Conservation (phyloP, 1,284 basidiomycete species). For the Ustilago hordei region DNA sequence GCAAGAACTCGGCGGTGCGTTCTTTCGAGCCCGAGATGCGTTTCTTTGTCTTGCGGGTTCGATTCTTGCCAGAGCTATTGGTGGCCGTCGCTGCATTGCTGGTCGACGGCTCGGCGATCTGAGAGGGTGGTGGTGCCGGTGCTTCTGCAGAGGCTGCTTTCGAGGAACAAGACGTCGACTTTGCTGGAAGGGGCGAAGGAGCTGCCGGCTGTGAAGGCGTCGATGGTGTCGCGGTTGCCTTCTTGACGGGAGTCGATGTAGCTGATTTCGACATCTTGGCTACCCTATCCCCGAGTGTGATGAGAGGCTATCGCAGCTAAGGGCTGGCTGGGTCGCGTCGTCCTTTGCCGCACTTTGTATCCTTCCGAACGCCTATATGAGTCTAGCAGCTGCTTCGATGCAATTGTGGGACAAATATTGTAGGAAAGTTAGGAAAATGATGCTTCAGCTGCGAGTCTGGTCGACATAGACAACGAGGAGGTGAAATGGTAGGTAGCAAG, state of each 20-base stretch:
- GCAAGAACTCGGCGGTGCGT: conserved; percentile 29
- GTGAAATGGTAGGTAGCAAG: not conserved
- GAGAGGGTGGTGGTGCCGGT: conserved; percentile 3
- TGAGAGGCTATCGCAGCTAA: not conserved
- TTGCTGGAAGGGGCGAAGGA: conserved; percentile 4
- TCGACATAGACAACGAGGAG: not conserved
- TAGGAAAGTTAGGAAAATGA: not conserved
- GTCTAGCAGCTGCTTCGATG: not conserved
- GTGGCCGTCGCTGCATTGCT: conserved; percentile 18
- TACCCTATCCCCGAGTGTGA: not conserved
- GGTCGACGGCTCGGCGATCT: conserved; percentile 13
- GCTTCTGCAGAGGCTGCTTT: conserved; percentile 12
- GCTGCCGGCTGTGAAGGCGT: conserved; percentile 16
- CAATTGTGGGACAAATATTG: not conserved
- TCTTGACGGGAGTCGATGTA: conserved; percentile 27
- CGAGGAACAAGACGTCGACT: conserved; percentile 10
- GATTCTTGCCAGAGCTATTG: conserved; percentile 10
- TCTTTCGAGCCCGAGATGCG: conserved; percentile 20
- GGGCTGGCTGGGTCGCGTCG: not conserved
- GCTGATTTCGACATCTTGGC: conserved; percentile 30
- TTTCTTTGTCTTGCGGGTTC: conserved; percentile 35
- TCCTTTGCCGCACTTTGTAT: not conserved
- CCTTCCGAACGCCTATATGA: not conserved
- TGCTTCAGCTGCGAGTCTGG: not conserved
- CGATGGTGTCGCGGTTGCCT: conserved; percentile 16